These are phyloP conservation scores for Vanrija pseudolonga DNA, from an alignment of 1,284 basidiomycete genomes.

Conservation along the genomic window DNA sequence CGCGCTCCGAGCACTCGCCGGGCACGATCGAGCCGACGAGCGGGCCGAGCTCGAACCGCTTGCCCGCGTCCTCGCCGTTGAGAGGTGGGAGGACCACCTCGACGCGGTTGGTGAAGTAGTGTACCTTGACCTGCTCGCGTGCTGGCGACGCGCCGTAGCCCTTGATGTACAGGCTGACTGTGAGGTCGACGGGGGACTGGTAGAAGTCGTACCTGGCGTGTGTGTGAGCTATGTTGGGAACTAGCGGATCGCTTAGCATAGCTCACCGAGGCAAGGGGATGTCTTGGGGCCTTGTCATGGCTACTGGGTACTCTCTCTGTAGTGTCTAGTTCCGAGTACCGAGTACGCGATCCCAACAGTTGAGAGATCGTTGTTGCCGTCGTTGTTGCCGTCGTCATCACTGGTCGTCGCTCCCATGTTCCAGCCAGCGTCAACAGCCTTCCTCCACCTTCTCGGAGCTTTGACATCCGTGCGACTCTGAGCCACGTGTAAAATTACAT, in stretches of 20 bases:
- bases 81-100: conserved; percentile 55
- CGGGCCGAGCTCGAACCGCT: conserved; percentile 55
- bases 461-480: too few relatives aligned
- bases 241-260: not conserved
- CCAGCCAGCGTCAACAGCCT: too few relatives aligned
- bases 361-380: too few relatives aligned
- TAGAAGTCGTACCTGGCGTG: conserved; percentile 74
- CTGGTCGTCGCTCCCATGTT: too few relatives aligned
- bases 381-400: too few relatives aligned
- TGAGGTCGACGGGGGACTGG: conserved; percentile 71
- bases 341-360: too few relatives aligned
- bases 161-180: conserved; percentile 72
- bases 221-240: not conserved
- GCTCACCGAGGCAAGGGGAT: conserved; percentile 1
- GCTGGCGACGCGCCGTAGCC: conserved; percentile 51
- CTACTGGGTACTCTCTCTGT: too few relatives aligned
- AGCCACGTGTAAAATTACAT: too few relatives aligned
- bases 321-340: too few relatives aligned
- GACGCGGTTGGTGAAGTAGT: conserved; percentile 36
- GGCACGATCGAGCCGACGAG: conserved; percentile 75
- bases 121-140: conserved; percentile 62
- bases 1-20: conserved; percentile 59
- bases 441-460: too few relatives aligned
- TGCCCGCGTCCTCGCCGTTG: conserved; percentile 58
- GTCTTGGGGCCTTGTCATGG: not conserved